Base-by-base conservation (phyloP, 2,329 filamentous ascomycete species). In the Westerdykella ornata region DNA sequence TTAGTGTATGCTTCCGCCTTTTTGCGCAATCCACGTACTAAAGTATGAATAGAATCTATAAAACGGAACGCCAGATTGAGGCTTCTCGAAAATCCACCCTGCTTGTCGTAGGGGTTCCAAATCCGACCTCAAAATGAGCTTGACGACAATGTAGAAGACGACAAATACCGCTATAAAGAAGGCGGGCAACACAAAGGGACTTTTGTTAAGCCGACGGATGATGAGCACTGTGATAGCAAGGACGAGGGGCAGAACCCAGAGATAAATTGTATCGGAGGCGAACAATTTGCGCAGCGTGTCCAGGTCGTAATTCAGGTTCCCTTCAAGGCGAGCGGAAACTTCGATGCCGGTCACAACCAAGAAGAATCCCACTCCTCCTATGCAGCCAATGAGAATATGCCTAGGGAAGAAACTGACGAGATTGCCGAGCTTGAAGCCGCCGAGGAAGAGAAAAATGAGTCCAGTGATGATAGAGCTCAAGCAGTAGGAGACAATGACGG, bases 21-120 rank as follows among this genome's bases (percentile, higher is more conserved):
- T 14, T 14, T 7, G 20, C 17, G 15, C 5, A 40, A 42, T 20
- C 35, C 12, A 70, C 81, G 75, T 73, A 90, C 86, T 82, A 67
- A 95, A 98, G 36, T 97, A 77, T 0, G 88, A 94, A 68, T 95
- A 98, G 58, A 98, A 98, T 62, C 92, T 88, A 78, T 92, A 98
- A 80, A 94, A 98, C 0, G 92, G 88, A 54, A 94, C 87, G 11
- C 80, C 85, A 8, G 83, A 82, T 35, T 84, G 83, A 1, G 92
- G 90, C 0, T 84, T 84, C 54, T 87, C 78, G 56, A 98, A 98
- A 9, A 97, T 84, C 92, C 92, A 98, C 14, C 92, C 92, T 37
- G 75, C 71, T 8, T 77, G 66, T 39, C 88, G 82, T 34, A 97
- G 69, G 11, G 72, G 72, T 29, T 78, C 74, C 45, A 88, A 73